Percentiles rank a stretch among this genome's conserved stretches.
Conservation (phyloP, 345 rosid species). For the Limnanthes douglasii region DNA sequence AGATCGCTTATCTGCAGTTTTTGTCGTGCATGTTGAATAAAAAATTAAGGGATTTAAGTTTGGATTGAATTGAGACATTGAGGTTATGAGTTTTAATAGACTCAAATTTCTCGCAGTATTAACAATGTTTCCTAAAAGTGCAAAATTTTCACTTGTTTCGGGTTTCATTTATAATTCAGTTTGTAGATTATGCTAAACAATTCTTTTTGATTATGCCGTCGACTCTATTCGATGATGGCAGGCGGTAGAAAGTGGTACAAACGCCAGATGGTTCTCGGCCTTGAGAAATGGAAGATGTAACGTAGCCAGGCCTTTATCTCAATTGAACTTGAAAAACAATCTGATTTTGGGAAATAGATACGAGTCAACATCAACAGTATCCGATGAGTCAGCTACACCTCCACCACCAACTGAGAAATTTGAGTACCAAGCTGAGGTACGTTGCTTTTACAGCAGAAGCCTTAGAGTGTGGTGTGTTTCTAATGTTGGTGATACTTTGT, state of each 20-base stretch:
- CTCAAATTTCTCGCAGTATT: no score
- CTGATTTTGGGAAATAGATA: slow-evolving; percentile 29
- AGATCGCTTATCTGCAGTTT: no score
- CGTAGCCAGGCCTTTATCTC: slow-evolving; percentile 9
- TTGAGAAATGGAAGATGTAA: slow-evolving; percentile 21
- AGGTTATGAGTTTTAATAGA: no score
- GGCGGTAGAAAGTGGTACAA: slow-evolving; percentile 20
- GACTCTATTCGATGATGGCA: slow-evolving; percentile 18
- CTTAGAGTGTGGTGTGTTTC: slow-evolving; percentile 4
- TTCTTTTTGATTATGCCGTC: no score
- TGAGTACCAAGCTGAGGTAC: slow-evolving; percentile 96
- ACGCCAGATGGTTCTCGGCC: slow-evolving; percentile 41
- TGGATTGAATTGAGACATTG: no score
- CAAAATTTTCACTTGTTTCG: no score
- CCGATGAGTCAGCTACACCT: slow-evolving; percentile 37
- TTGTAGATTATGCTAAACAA: no score
- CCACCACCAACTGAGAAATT: slow-evolving; percentile 53
- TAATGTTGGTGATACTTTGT: background rate
- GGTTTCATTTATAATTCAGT: no score
- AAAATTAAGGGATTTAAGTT: no score
- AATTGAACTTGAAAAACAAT: slow-evolving; percentile 16
- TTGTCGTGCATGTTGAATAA: no score
- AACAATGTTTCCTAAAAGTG: no score
- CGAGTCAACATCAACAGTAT: slow-evolving; percentile 57
- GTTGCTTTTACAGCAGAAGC: background rate